These are phyloP conservation scores for Herpetomonas samuelpessoai DNA, from an alignment of 208 protist species.

Conservation along the genomic window DNA sequence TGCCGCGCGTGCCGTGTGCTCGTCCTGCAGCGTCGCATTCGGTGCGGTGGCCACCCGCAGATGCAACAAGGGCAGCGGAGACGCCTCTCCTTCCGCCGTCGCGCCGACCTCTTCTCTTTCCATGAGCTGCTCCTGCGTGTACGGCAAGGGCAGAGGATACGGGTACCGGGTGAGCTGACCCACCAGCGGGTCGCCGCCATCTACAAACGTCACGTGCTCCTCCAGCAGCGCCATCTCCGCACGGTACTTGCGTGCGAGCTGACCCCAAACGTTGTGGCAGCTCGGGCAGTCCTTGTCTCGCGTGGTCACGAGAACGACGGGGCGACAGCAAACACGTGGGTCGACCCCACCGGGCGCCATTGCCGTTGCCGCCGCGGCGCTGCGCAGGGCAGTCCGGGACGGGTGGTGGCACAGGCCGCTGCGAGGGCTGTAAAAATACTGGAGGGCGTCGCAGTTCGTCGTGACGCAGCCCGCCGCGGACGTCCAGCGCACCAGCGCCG, in stretches of 20 bases:
- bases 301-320: slow-evolving; percentile 27
- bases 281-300: slow-evolving; percentile 15
- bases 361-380: not conserved
- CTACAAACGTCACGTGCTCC: slow-evolving; percentile 51
- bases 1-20: slow-evolving; percentile 4
- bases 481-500: not conserved
- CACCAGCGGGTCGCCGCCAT: slow-evolving; percentile 28
- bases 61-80: not conserved
- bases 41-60: not conserved
- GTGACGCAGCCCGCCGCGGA: not conserved
- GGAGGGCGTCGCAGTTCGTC: not conserved
- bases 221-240: slow-evolving; percentile 49
- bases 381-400: too few species aligned
- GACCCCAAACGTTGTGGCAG: slow-evolving; percentile 15
- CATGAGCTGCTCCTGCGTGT: not conserved
- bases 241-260: slow-evolving; percentile 15
- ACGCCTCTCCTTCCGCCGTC: not conserved
- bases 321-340: slow-evolving; percentile 25
- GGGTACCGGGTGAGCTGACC: slow-evolving; percentile 19
- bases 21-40: not conserved
- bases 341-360: not conserved
- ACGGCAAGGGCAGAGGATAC: slow-evolving; percentile 20
- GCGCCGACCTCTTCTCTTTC: not conserved
- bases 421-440: not conserved
- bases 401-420: not conserved